These are phyloP conservation scores for Lasiodiplodia citricola DNA, from an alignment of 2,329 filamentous ascomycete species.

Conservation along the genomic window DNA sequence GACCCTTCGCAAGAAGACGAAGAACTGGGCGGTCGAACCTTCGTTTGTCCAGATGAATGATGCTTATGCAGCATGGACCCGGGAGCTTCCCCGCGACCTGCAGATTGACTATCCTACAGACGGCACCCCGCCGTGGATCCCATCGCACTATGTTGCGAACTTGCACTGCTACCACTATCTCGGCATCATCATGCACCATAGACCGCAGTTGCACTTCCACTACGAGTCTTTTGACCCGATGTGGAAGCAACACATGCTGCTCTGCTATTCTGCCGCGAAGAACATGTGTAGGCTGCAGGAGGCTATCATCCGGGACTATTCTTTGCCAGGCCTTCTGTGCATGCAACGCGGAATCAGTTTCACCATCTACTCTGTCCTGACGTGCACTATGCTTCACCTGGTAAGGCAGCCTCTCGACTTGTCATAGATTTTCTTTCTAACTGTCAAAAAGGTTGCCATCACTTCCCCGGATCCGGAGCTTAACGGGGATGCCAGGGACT, in stretches of 20 bases:
- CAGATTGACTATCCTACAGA: slow-evolving; percentile 78
- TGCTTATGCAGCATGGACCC: slow-evolving; percentile 75
- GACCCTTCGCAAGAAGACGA: slow-evolving; percentile 73
- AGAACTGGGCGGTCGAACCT: slow-evolving; percentile 87
- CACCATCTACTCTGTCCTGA: slow-evolving; percentile 88
- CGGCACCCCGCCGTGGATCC: slow-evolving; percentile 80
- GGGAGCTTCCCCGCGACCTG: slow-evolving; percentile 78
- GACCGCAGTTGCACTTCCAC: slow-evolving; percentile 78
- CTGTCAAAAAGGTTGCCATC: slow-evolving; percentile 73
- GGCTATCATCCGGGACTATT: slow-evolving; percentile 75
- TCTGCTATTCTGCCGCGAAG: slow-evolving; percentile 85
- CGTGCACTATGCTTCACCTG: slow-evolving; percentile 90
- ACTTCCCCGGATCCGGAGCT: slow-evolving; percentile 91
- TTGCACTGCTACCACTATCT: slow-evolving; percentile 89
- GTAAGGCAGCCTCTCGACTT: slow-evolving; percentile 61
- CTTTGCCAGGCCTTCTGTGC: slow-evolving; percentile 79
- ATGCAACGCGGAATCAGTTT: slow-evolving; percentile 97
- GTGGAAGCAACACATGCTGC: slow-evolving; percentile 87
- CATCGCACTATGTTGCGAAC: slow-evolving; percentile 87
- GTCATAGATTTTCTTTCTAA: slow-evolving; percentile 32
- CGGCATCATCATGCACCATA: slow-evolving; percentile 82
- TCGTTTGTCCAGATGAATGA: slow-evolving; percentile 81
- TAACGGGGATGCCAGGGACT: slow-evolving; percentile 82
- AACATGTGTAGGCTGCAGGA: slow-evolving; percentile 86
- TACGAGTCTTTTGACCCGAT: slow-evolving; percentile 77